Evolutionary conservation across 2,329 filamentous ascomycete species (phyloP).

Genomic region (Sclerotinia sclerotiorum): DNA sequence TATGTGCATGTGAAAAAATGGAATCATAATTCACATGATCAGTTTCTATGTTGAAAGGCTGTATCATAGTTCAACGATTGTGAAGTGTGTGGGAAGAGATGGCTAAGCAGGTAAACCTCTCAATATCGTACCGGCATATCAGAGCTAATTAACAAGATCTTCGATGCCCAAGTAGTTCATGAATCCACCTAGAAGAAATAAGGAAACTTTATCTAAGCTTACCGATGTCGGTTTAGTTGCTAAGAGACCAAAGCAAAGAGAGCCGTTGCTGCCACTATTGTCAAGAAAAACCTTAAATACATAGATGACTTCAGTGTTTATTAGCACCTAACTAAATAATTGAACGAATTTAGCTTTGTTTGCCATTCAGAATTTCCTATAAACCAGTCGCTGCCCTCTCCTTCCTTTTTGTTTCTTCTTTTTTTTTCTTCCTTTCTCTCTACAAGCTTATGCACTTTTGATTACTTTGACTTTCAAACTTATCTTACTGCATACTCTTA

Average conservation of each 20-base stretch:
- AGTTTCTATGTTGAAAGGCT: not conserved
- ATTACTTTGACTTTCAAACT: constrained; percentile 6
- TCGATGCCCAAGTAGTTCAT: not conserved
- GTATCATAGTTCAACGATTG: not conserved
- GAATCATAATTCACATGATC: not conserved
- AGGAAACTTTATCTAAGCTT: not conserved
- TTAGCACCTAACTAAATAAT: not conserved
- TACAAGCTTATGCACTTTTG: constrained; percentile 1
- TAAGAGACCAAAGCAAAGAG: not conserved
- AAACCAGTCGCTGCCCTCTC: not conserved
- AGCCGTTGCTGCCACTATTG: too few species aligned
- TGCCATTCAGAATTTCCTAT: not conserved
- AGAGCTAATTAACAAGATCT: not conserved
- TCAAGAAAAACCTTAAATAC: not conserved
- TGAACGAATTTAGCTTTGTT: not conserved
- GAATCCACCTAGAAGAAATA: not conserved
- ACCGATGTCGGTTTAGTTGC: not conserved
- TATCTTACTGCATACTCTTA: constrained; percentile 4
- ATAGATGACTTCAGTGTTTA: not conserved
- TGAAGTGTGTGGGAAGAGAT: not conserved
- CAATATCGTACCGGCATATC: not conserved
- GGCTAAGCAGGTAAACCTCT: too few species aligned
- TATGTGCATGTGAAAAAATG: not conserved
- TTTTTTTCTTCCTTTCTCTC: not conserved
- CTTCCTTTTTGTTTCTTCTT: not conserved